Base-by-base conservation (phyloP, 1,284 basidiomycete species). In the Fomes fomentarius region DNA sequence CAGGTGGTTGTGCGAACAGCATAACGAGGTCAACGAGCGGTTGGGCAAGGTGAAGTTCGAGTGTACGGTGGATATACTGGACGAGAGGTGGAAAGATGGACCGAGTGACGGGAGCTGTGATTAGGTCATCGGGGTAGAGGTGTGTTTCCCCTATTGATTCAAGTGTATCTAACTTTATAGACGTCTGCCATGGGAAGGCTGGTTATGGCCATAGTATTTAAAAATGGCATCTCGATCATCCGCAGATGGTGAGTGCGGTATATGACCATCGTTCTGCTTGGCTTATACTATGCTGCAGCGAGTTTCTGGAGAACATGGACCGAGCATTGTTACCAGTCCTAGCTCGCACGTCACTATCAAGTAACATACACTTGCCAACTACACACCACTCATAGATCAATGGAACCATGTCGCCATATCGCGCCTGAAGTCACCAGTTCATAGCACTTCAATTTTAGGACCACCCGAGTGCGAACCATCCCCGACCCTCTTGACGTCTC, bases 21-120 rank as follows among this genome's bases (percentile, higher is more conserved):
- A 98, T 71, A 97, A 98, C 66, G 89, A 90, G 64, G 94, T 98
- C 46, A 98, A 96, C 66, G 76, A 76, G 65, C 85, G 87, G 70
- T 74, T 97, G 46, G 93, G 94, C 45, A 97, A 96, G 79, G 76
- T 80, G 53, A 71, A 46, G 47, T 97, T 96, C 71, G 84, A 92
- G 67, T 98, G 95, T 69, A 68, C 74, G n/a, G 67, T 73, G 46
- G 64, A 67, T 46, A 91, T 82, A 64, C 82, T 89, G 48, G 86
- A 91, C 62, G 86, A 90, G 74, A 76, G 95, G 64, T 98, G 96
- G 96, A 92, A 83, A 75, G 92, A 95, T 68, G 95, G 95, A 1
- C 92, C 93, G 40, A 67, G 71, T 14, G 93, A 97, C 72, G 93
- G 93, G 22, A 84, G 87, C 45, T 97, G 95, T 69, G 93, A 95